Evolutionary conservation across 768 basidiomycete genomes (phyloP), one percentile per base, ranked within the genome.

Genomic region (Termitomyces bulborhizus): DNA sequence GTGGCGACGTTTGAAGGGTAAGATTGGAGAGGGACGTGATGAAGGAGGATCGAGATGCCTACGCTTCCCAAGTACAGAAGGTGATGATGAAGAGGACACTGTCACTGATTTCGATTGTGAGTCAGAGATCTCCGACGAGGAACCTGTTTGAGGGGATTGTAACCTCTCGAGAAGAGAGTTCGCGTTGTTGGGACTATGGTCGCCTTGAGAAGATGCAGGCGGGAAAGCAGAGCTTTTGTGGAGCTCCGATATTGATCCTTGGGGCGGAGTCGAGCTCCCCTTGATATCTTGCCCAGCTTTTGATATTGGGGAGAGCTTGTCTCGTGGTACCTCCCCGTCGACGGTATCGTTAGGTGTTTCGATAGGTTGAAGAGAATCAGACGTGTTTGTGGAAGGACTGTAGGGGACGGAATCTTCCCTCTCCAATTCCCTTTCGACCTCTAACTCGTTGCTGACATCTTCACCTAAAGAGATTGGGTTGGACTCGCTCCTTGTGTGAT

Each of bases 1-100:
- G n/a, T 45, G 51, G 8, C 44, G 55, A 21, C 49, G 49, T 40
- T 51, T 56, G 15, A n/a, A 31, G 15, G 41, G 54, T 0, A 18
- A 18, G 12, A 36, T 8, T 18, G 27, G 16, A 31, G 26, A 11
- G 41, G 43, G 18, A 43, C 31, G 24, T 37, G 48, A 15, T 24
- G 51, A 42, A 13, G 46, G 27, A 40, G 37, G 41, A 29, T 55
- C 53, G 6, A 18, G 21, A 37, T 43, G 29, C 34, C 32, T 39
- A 21, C 57, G 57, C 24, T 59, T 59, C 15, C 57, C 57, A 44
- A 59, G 54, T 4, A 43, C 24, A 37, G 44, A 41, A 45, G 39
- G n/a, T 11, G 49, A 21, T 18, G 45, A 27, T 13, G 21, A 21
- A 9, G 54, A 26, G 24, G 13, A 15, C 5, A 16, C 32, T 31